Evolutionary conservation across 768 basidiomycete genomes (phyloP), one percentile per base, ranked within the genome.

Genomic region (Inosperma sp.): DNA sequence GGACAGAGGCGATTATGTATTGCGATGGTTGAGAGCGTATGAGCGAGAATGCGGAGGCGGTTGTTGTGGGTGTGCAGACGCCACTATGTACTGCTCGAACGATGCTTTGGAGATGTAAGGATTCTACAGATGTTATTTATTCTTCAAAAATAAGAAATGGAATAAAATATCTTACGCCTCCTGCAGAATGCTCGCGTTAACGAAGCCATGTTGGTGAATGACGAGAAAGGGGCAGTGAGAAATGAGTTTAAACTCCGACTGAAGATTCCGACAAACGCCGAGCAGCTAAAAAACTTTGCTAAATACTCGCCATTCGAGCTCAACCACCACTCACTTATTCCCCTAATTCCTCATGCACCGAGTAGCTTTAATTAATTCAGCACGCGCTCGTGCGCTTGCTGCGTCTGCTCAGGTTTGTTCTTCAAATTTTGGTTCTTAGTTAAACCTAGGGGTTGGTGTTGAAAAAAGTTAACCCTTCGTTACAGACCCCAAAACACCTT

Each of bases 1-100:
- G 88, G 47, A 99, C 78, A 17, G 86, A 82, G 53, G 93, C 93
- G 63, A 94, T 77, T 66, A 95, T 77, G 72, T 98, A 99, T 70
- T 91, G 86, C 0, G 87, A 86, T 5, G 95, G 91, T 58, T 97
- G 93, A 1, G 92, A 87, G 63, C 86, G 84, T 53, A 97, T 86
- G 65, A 93, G 78, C 35, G 81, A 72, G 62, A 96, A 74, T 5
- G 93, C 93, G 41, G 77, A 69, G 40, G 78, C 39, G n/a, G 81
- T 75, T 12, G 78, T 74, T 54, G 55, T 56, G 52, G 54, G 67
- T 41, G 48, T 59, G 51, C 49, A 56, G 23, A 52, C 17, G 34
- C 51, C 48, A 16, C 56, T 54, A 52, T 62, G 59, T 2, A 60
- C 16, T 22, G 48, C 39, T 31, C 60, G 43, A 23, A 45, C 6